Conservation (phyloP, 108 stramenopile species). For the Schizochytrium sp. region DNA sequence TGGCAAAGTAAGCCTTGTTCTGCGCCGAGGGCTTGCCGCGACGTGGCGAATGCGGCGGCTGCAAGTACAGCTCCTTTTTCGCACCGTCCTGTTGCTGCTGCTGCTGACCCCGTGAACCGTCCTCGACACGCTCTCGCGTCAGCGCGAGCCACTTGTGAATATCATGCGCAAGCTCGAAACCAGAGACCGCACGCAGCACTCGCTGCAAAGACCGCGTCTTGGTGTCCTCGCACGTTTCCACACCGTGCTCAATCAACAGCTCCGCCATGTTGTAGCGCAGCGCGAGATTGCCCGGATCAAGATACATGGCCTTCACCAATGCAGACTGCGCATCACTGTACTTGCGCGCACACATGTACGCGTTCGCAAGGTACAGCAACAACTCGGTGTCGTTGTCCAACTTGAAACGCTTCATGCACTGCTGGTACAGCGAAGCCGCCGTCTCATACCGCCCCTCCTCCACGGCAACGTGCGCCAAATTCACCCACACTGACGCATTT, state of each 20-base stretch:
- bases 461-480: not conserved
- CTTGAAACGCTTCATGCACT: conserved; percentile 11
- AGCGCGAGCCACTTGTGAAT: not conserved
- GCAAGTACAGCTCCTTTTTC: not conserved
- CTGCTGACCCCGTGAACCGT: not conserved
- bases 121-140: not conserved
- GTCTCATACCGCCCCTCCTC: not conserved
- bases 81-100: not conserved
- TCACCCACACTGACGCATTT: not conserved
- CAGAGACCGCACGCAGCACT: not conserved
- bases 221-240: not conserved
- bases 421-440: conserved; percentile 13
- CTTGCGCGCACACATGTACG: not conserved
- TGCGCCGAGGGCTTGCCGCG: not conserved
- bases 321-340: not conserved
- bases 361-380: conserved; percentile 3
- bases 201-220: not conserved
- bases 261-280: not conserved
- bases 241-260: not conserved
- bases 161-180: not conserved
- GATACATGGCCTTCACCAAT: not conserved
- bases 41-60: not conserved
- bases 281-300: not conserved
- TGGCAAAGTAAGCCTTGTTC: not conserved
- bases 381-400: not conserved